A percentile compares a stretch with the other conserved stretches of the same genome.
Evolutionary conservation across 2,329 filamentous ascomycete genomes (phyloP).

Genomic region (Aspergillus fumigatus): DNA sequence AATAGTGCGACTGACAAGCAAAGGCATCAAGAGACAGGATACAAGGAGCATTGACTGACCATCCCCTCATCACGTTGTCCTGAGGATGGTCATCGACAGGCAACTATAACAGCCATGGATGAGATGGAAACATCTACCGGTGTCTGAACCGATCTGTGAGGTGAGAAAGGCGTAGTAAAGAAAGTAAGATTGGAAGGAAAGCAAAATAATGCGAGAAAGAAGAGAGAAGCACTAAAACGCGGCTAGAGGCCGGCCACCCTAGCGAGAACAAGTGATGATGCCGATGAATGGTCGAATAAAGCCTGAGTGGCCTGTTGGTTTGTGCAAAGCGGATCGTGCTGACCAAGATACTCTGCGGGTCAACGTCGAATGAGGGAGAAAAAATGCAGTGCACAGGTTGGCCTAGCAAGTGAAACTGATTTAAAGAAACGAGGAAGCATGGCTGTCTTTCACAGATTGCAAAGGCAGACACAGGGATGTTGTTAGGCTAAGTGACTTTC

Average conservation of each 20-base stretch:
- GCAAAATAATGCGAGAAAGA: not conserved
- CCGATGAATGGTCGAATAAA: conserved; percentile 12
- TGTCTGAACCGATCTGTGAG: conserved; percentile 5
- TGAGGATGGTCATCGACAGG: conserved; percentile 14
- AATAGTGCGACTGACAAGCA: not conserved
- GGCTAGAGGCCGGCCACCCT: conserved; percentile 13
- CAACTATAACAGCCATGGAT: conserved; percentile 18
- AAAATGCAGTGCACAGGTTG: not conserved
- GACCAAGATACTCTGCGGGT: not conserved
- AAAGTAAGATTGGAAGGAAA: not conserved
- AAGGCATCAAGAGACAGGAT: not conserved
- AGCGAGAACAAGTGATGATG: conserved; percentile 16
- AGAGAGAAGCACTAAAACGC: conserved; percentile 9
- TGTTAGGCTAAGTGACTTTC: not conserved
- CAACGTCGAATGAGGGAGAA: not conserved
- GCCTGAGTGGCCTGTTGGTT: conserved; percentile 1
- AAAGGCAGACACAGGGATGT: not conserved
- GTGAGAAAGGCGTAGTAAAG: conserved; percentile 1
- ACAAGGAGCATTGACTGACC: conserved; percentile 22
- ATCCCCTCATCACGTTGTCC: conserved; percentile 36
- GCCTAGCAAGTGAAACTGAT: not conserved
- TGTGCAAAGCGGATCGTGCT: conserved; percentile 1
- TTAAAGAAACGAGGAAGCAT: not conserved
- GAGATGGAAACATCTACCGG: conserved; percentile 11
- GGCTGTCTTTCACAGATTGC: not conserved